Evolutionary conservation across 2,329 filamentous ascomycete species (phyloP), one percentile per base, ranked within the genome.

Genomic region (Ascochyta pisi): DNA sequence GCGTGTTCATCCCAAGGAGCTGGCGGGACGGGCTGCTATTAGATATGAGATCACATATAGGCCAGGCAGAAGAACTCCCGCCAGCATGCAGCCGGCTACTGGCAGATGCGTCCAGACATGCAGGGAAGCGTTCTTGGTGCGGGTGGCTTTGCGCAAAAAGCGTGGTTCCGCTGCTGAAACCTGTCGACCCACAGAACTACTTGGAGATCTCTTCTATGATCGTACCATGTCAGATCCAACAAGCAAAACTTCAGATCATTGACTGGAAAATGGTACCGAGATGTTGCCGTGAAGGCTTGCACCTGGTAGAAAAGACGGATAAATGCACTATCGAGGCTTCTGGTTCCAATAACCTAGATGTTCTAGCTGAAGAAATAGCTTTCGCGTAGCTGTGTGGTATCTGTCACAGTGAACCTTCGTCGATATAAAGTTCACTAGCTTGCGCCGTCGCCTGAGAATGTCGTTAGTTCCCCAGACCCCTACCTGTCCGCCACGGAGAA

Each of bases 1-100:
- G 42, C 33, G 48, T 19, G 35, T 47, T 33, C 22, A 29, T 35
- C 19, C 26, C 49, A 39, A 34, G 40, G 27, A 29, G 27, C 22
- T 16, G 29, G 16, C 29, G 44, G 39, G 45, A 37, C 19, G 33
- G 33, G 34, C 44, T 39, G 43, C 16, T 57, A 48, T 52, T 53
- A 57, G 43, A 50, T 42, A 44, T 45, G 43, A 47, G 42, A 47
- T 46, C 34, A 46, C 47, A 49, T 49, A 52, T 46, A 57, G 43
- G 12, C 50, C 34, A 9, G 23, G 15, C 12, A 23, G 15, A 29
- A 24, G n/a, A 29, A 3, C 22, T 15, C 1, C n/a, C 35, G 31
- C 39, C 6, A 34, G 19, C 49, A 38, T 15, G 29, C 6, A 35
- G 26, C 26, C 49, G 38, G 44, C 10, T 45, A 27, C 6, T 34